Evolutionary conservation across 192 early-diverging fungal genomes (phyloP), one percentile per base, ranked within the genome.

Genomic region (Umbelopsis sp.): DNA sequence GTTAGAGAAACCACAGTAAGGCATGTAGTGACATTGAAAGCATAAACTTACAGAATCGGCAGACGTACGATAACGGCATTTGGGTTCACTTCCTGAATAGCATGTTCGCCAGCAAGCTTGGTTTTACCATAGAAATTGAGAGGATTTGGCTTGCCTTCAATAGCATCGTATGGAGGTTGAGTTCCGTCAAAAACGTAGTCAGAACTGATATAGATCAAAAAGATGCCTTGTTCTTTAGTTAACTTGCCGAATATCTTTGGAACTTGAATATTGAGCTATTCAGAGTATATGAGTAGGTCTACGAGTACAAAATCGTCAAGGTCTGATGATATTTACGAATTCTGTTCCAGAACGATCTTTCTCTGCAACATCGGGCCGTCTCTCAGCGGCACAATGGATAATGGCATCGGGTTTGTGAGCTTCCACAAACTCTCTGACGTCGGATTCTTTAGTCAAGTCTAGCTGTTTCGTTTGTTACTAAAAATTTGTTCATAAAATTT

Each of bases 141-240:
- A 64, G 95, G 95, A 71, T 91, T 91, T 7, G 91, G 83, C 70
- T 65, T 69, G 55, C 55, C 55, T 58, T 84, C 90, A 23, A 83
- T 78, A 0, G 90, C 87, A 25, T 91, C 73, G 72, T 97, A 97
- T 33, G 94, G 89, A 25, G 95, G 93, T 4, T 75, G 80, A 7
- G 80, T 91, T 45, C 95, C 95, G 65, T 97, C 94, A 84, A 97
- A 97, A 21, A 97, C 95, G 74, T 97, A 97, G 75, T 97, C 94
- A 1, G 95, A 92, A 8, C 92, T 93, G 25, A 97, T 88, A 73
- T 97, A 94, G 25, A 93, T 82, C 53, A 95, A 74, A 64, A 85
- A 84, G 44, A 91, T 82, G 9, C 79, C 80, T 5, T 79, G 64
- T 9, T 71, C 49, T 25, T 87, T 79, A 48, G 85, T 82, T 15